These are phyloP conservation scores for Lachancea mirantina DNA, from an alignment of 805 yeast species.

Conservation along the genomic window DNA sequence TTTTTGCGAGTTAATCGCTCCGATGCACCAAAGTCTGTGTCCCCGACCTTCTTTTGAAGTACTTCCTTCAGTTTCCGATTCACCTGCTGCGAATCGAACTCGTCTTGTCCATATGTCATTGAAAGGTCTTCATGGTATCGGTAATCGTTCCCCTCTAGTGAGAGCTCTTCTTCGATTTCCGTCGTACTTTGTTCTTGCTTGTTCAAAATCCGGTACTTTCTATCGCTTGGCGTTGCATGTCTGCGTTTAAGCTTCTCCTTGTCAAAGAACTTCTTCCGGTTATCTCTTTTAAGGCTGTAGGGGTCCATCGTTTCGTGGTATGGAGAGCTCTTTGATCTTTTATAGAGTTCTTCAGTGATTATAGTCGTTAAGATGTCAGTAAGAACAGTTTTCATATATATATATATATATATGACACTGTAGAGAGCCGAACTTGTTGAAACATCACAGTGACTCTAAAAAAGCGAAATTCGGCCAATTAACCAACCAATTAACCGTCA, in stretches of 20 bases:
- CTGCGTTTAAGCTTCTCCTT: slow-evolving; percentile 33
- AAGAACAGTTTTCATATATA: too few relatives aligned
- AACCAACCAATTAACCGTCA: too few relatives aligned
- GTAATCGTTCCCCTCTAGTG: slow-evolving; percentile 19
- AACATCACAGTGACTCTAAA: too few relatives aligned
- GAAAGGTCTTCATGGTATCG: slow-evolving; percentile 20
- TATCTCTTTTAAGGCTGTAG: slow-evolving; percentile 32
- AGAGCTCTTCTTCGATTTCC: slow-evolving; percentile 10
- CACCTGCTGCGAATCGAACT: slow-evolving; percentile 3
- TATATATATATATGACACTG: too few relatives aligned
- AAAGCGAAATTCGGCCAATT: too few relatives aligned
- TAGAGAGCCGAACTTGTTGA: too few relatives aligned
- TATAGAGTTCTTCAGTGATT: neutral
- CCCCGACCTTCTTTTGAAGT: slow-evolving; percentile 10
- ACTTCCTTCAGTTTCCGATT: slow-evolving; percentile 12
- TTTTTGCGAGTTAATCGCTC: slow-evolving; percentile 15
- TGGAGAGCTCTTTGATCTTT: neutral
- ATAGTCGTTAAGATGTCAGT: too few relatives aligned
- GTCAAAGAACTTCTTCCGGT: slow-evolving; percentile 37
- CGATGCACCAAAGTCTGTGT: slow-evolving; percentile 4
- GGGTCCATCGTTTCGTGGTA: slow-evolving; percentile 17
- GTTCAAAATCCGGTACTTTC: slow-evolving; percentile 27
- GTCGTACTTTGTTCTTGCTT: slow-evolving; percentile 17
- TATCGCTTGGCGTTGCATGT: slow-evolving; percentile 34
- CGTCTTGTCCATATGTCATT: slow-evolving; percentile 10